These are phyloP conservation scores for Sanghuangporus baumii DNA, from an alignment of 1,284 basidiomycete species.

Conservation along the genomic window DNA sequence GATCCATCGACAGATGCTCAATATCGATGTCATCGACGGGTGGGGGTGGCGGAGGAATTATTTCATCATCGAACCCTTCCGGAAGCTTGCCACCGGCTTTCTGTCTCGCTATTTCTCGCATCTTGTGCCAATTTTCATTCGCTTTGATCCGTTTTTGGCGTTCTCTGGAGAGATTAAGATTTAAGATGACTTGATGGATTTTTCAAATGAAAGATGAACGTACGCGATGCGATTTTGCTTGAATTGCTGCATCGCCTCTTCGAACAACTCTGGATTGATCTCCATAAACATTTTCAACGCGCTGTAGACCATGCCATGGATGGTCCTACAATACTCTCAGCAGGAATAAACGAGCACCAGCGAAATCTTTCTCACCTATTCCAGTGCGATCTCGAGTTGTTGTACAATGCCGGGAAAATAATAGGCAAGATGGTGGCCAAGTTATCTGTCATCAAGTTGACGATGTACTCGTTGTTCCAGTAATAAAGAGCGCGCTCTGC, in stretches of 20 bases:
- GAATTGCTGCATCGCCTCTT: conserved; percentile 91
- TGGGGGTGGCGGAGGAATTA: conserved; percentile 69
- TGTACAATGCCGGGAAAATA: conserved; percentile 97
- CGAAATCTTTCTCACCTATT: conserved; percentile 66
- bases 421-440: conserved; percentile 87
- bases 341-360: not conserved
- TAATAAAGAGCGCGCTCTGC: conserved; percentile 91
- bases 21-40: conserved; percentile 78
- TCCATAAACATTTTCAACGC: conserved; percentile 99
- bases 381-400: conserved; percentile 97
- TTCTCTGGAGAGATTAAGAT: conserved; percentile 47
- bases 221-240: conserved; percentile 84
- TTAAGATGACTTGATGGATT: conserved; percentile 13
- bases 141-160: conserved; percentile 75
- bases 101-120: conserved; percentile 67
- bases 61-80: conserved; percentile 56
- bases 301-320: conserved; percentile 99
- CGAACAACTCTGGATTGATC: conserved; percentile 95
- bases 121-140: conserved; percentile 80
- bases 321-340: conserved; percentile 61
- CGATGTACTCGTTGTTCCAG: conserved; percentile 99
- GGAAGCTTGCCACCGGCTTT: conserved; percentile 68
- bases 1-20: conserved; percentile 80
- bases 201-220: conserved; percentile 28
- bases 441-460: conserved; percentile 99